Base-by-base conservation (phyloP, 2,329 filamentous ascomycete genomes). In the Diaporthe sp. region DNA sequence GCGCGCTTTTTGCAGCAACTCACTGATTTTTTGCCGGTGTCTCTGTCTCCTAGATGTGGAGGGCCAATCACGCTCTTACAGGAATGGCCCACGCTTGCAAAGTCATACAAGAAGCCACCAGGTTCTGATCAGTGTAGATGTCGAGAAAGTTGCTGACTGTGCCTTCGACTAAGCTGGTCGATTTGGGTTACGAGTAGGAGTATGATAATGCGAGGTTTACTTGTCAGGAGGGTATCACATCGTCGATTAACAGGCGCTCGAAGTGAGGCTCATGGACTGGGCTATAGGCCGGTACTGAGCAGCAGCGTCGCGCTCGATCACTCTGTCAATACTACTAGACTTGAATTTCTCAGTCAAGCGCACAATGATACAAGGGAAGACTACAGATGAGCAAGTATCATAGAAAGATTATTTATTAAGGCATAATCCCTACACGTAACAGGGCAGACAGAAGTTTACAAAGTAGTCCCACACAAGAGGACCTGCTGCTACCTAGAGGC, bases 341-440 rank as follows among this genome's bases (percentile, higher is more conserved):
- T 0, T 17, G 50, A 6, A 25, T 15, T 19, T 19, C 15, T 6
- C 42, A 19, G 42, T 22, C 42, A 6, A 19, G 22, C 8, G 17
- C 17, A 47, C 42, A 10, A 54, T 28, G 50, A 13, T 28, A 3
- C 10, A 22, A 33, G 3, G 9, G n/a, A n/a, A 13, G 8, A 15
- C n/a, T 35, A 8, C 5, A 35, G 28, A 35, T 6, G 30, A 22
- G 10, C 3, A 35, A 35, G 17, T 33, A 25, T 67, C 33, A 10
- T 67, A 7, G 25, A 66, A 33, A 50, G 28, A 67, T 67, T 67
- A 67, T 67, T 25, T 35, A 67, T 67, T 67, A 67, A 50, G 38
- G 38, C n/a, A 13, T 64, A 45, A 7, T 10, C 13, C 15, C 30
- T n/a, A 22, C 55, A 22, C 33, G 33, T 12, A 19, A 7, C 35